Conservation (phyloP, 179 eudicot genomes). For the Gypsophila paniculata region DNA sequence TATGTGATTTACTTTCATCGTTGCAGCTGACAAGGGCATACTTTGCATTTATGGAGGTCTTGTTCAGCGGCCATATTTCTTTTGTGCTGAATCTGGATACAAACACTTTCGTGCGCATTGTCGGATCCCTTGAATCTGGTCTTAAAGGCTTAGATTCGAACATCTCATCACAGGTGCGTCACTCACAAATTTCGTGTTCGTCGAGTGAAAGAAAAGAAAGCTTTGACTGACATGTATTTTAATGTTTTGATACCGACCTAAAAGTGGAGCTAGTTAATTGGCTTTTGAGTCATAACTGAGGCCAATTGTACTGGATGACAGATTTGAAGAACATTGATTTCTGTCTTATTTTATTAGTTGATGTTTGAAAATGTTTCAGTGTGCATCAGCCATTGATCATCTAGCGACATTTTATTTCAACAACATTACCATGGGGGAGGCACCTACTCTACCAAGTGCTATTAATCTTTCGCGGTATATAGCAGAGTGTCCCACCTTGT, state of each 20-base stretch:
- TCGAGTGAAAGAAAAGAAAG: background rate
- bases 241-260: background rate
- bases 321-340: constrained; percentile 3
- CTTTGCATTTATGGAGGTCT: constrained; percentile 82
- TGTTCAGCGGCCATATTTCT: constrained; percentile 70
- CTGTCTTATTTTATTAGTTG: constrained; percentile 11
- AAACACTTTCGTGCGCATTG: constrained; percentile 71
- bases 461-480: constrained; percentile 75
- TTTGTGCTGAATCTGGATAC: constrained; percentile 72
- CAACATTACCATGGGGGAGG: constrained; percentile 87
- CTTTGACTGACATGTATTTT: background rate
- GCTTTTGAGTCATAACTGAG: background rate
- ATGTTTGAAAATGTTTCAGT: constrained; percentile 41
- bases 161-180: constrained; percentile 78
- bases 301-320: background rate
- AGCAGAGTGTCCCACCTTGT: constrained; percentile 74
- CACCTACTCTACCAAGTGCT: constrained; percentile 72
- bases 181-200: background rate
- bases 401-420: constrained; percentile 87
- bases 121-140: constrained; percentile 95
- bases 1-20: constrained; percentile 5
- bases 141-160: constrained; percentile 76
- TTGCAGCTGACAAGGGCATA: constrained; percentile 86
- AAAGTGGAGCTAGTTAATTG: background rate
- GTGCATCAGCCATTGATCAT: constrained; percentile 88